Evolutionary conservation across 768 basidiomycete species (phyloP).

Genomic region (Mycena vitilis): DNA sequence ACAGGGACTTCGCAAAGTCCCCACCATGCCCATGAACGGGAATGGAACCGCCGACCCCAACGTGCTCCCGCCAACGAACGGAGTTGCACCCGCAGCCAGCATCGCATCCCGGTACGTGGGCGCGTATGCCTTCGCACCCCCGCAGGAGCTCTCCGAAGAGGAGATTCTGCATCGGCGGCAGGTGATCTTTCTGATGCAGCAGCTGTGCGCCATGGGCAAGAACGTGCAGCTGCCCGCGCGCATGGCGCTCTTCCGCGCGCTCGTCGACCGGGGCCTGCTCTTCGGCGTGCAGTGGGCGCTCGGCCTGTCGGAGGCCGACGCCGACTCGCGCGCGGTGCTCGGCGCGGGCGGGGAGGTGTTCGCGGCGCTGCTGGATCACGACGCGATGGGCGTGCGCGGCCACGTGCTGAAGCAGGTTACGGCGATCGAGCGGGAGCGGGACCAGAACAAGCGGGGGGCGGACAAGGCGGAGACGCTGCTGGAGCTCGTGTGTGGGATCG

Average conservation of each 20-base stretch:
- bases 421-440: slow-evolving; percentile 76
- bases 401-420: slow-evolving; percentile 86
- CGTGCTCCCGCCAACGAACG: slow-evolving; percentile 42
- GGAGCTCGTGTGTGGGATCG: slow-evolving; percentile 78
- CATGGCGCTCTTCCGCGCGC: slow-evolving; percentile 84
- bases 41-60: slow-evolving; percentile 52
- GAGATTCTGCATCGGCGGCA: slow-evolving; percentile 74
- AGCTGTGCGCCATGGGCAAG: slow-evolving; percentile 95
- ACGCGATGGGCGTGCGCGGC: slow-evolving; percentile 84
- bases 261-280: slow-evolving; percentile 90
- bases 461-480: slow-evolving; percentile 80
- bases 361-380: slow-evolving; percentile 88
- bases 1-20: slow-evolving; percentile 46
- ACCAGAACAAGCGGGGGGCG: slow-evolving; percentile 64
- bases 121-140: slow-evolving; percentile 66
- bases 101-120: slow-evolving; percentile 31
- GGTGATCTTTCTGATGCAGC: slow-evolving; percentile 89
- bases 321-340: slow-evolving; percentile 66
- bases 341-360: slow-evolving; percentile 89
- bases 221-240: slow-evolving; percentile 92
- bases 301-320: slow-evolving; percentile 69
- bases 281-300: slow-evolving; percentile 96
- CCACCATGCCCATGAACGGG: slow-evolving; percentile 49
- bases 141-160: slow-evolving; percentile 64
- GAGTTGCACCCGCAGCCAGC: slow-evolving; percentile 35